Conservation (phyloP, 805 yeast species). For the Barnettozyma vustinii region DNA sequence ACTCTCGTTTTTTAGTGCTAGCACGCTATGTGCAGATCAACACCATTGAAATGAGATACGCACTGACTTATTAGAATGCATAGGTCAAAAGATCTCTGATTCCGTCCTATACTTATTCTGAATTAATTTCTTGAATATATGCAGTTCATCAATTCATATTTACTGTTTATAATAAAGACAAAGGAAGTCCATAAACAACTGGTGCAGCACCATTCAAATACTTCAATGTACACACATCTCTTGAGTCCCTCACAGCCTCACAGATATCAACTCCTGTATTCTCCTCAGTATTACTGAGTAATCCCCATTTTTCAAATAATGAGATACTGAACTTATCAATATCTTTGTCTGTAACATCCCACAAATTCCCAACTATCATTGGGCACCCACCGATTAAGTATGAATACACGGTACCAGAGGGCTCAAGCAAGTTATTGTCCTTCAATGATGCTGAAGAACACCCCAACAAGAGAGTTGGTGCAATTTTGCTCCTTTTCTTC, state of each 20-base stretch:
- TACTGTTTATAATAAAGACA: constrained; percentile 19
- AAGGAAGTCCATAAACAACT: constrained; percentile 82
- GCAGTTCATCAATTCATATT: not conserved
- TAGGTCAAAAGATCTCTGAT: no score
- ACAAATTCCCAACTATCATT: constrained; percentile 74
- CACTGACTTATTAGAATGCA: no score
- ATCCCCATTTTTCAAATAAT: constrained; percentile 63
- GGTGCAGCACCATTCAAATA: constrained; percentile 93
- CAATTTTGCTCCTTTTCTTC: constrained; percentile 36
- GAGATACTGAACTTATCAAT: constrained; percentile 70
- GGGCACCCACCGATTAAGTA: constrained; percentile 81
- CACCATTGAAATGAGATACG: no score
- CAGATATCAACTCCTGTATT: constrained; percentile 33
- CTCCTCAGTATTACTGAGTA: constrained; percentile 28
- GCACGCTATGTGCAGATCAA: no score
- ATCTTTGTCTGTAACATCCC: constrained; percentile 98
- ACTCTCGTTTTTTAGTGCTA: no score
- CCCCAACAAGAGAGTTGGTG: constrained; percentile 72
- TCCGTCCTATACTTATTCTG: no score
- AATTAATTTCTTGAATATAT: not conserved
- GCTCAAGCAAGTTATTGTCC: constrained; percentile 54
- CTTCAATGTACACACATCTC: constrained; percentile 62
- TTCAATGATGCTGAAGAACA: constrained; percentile 80
- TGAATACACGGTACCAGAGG: constrained; percentile 70
- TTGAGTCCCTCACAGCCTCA: constrained; percentile 53